phyloP scores from a whole-genome alignment of 805 yeast genomes.

The Groenewaldozyma salmanticensis region DNA sequence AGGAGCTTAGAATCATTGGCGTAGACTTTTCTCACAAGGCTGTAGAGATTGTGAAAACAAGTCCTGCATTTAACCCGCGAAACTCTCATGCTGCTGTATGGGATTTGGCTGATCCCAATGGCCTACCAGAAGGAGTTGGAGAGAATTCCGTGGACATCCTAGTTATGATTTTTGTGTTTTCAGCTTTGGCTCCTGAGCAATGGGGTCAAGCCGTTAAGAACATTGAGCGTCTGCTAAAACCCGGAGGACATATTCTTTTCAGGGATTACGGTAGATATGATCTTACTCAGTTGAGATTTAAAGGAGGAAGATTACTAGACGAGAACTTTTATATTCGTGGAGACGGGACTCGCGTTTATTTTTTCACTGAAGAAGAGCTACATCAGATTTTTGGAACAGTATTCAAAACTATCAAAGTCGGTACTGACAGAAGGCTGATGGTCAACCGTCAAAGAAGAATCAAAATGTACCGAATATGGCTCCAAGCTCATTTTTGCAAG shows the following conservation, averaged over 20 bases:
- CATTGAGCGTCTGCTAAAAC: conserved; percentile 64
- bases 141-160: conserved; percentile 79
- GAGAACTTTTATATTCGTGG: conserved; percentile 95
- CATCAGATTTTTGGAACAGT: conserved; percentile 56
- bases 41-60: conserved; percentile 66
- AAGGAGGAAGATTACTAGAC: conserved; percentile 73
- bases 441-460: conserved; percentile 87
- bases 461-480: conserved; percentile 95
- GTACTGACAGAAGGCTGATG: conserved; percentile 79
- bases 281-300: conserved; percentile 88
- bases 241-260: conserved; percentile 84
- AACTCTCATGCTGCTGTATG: conserved; percentile 80
- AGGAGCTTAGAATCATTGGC: conserved; percentile 63
- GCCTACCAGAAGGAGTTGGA: conserved; percentile 79
- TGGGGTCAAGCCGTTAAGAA: conserved; percentile 78
- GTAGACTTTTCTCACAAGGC: conserved; percentile 89
- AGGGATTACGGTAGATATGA: conserved; percentile 96
- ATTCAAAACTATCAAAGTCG: conserved; percentile 67
- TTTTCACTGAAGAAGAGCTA: conserved; percentile 90
- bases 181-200: conserved; percentile 85
- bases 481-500: conserved; percentile 75
- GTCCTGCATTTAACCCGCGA: conserved; percentile 49
- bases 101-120: conserved; percentile 80
- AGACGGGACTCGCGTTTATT: conserved; percentile 95
- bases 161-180: conserved; percentile 90